Conservation (phyloP, 495 filamentous ascomycete genomes). For the Astrothelium subdiscretum region DNA sequence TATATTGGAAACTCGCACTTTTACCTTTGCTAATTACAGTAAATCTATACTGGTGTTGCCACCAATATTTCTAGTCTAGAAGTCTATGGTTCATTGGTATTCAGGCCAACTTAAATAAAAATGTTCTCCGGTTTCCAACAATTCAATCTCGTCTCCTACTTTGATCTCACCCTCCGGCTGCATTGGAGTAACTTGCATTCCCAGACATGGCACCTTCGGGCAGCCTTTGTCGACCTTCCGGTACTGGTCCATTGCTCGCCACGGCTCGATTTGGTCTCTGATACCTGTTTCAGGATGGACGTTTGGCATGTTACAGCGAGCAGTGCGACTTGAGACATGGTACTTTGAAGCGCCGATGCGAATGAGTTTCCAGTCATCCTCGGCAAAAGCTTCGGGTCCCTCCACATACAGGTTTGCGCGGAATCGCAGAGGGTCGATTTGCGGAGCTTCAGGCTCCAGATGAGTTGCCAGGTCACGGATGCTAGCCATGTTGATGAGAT, state of each 20-base stretch:
- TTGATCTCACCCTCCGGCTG: constrained; percentile 32
- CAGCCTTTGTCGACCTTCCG: constrained; percentile 66
- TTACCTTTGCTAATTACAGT: not conserved
- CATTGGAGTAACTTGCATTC: constrained; percentile 71
- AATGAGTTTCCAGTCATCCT: constrained; percentile 72
- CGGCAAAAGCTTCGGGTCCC: constrained; percentile 50
- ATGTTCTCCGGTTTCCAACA: constrained; percentile 52
- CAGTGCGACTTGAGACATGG: constrained; percentile 58
- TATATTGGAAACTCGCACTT: not conserved
- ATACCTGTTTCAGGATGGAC: constrained; percentile 62
- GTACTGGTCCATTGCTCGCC: constrained; percentile 55
- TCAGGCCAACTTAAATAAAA: constrained; percentile 28
- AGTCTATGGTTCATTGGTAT: not conserved
- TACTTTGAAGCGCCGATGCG: constrained; percentile 40
- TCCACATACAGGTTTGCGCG: constrained; percentile 72
- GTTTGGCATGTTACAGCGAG: constrained; percentile 73
- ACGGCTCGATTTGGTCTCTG: constrained; percentile 62
- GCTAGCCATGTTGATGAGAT: constrained; percentile 65
- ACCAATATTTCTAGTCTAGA: not conserved
- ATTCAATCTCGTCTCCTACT: constrained; percentile 50
- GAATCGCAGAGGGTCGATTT: constrained; percentile 59
- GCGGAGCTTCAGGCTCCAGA: constrained; percentile 10
- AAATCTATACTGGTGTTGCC: not conserved
- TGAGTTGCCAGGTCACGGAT: constrained; percentile 46
- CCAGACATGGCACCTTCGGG: constrained; percentile 58